These are phyloP conservation scores for Aquilaria malaccensis DNA, from an alignment of 345 rosid species.

Conservation along the genomic window DNA sequence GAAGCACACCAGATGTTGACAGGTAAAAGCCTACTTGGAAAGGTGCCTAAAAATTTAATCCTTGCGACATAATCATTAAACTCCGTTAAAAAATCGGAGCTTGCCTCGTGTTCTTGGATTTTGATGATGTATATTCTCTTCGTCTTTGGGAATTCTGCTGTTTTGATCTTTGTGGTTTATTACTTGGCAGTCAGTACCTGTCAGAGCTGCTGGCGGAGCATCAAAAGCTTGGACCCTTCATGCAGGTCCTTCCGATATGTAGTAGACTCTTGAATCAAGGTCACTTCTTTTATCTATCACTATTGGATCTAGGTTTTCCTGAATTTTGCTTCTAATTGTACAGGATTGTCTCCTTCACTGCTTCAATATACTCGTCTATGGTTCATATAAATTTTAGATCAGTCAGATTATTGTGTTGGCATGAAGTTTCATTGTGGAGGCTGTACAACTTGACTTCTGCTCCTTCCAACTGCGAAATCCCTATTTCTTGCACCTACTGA, in stretches of 20 bases:
- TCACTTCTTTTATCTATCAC: conserved; percentile 21
- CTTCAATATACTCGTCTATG: conserved; percentile 2
- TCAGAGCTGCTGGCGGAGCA: conserved; percentile 87
- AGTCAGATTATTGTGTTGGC: conserved; percentile 11
- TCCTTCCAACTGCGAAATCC: no score
- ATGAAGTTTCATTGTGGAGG: neutral
- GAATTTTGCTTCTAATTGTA: conserved; percentile 9
- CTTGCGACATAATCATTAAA: neutral
- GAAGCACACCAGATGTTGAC: conserved; percentile 82
- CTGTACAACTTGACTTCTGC: no score
- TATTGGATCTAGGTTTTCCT: conserved; percentile 46
- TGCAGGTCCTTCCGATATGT: conserved; percentile 88
- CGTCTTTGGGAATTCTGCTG: conserved; percentile 12
- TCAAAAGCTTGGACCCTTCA: conserved; percentile 96
- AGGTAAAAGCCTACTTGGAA: conserved; percentile 32
- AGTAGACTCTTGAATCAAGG: conserved; percentile 96
- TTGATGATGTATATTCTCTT: neutral
- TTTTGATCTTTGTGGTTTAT: conserved; percentile 30
- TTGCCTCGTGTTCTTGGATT: neutral
- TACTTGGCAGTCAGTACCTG: conserved; percentile 65
- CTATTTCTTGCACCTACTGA: no score
- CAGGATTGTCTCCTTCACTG: neutral
- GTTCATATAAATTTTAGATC: conserved; percentile 18
- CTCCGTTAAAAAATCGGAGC: neutral
- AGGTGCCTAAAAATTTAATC: neutral